Evolutionary conservation across 371 early-diverging fungal species (phyloP), one percentile per base, ranked within the genome.

Genomic region (Saksenaea oblongispora): DNA sequence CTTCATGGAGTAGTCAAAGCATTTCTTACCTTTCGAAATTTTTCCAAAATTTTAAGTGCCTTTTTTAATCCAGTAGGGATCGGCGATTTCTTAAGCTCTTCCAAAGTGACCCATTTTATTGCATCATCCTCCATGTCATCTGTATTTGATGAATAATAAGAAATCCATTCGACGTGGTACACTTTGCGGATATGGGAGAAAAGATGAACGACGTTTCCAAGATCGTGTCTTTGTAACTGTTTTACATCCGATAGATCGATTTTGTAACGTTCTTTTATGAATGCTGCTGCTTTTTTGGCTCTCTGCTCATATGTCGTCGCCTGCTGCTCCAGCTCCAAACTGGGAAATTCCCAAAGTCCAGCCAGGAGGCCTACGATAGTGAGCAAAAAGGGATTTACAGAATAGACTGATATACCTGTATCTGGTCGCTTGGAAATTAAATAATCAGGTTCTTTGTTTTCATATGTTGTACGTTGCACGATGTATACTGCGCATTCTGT

Each of bases 331-430:
- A 84, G 73, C 54, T 84, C 86, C 3, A 84, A 66, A 5, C 76
- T 85, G 4, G 92, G 90, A 61, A 91, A 92, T 66, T 93, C 93
- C 93, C 93, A 93, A 47, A 93, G 80, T 3, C 88, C 88, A 22
- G 93, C 93, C 34, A 93, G 63, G 18, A 93, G 70, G 9, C 93
- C 88, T 78, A 65, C 18, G 34, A 26, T 15, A 11, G 47, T 24
- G 2, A 31, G 31, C 7, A 31, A 18, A 37, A 55, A 18, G 31
- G 54, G 31, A 4, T 39, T 31, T 5, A 44, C 3, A 47, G 35
- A 22, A 26, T 9, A 36, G 0, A 61, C 2, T 15, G 18, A 17
- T 31, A 44, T 69, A 70, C 78, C 88, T 58, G 84, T 80, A 1
- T 79, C 75, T 17, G 87, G 87, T 35, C 87, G 69, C 55, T 84